Percentiles rank a stretch among this genome's conserved stretches.
phyloP scores from a whole-genome alignment of 257 asterid genomes.

The Nicotiana obtusifolia region DNA sequence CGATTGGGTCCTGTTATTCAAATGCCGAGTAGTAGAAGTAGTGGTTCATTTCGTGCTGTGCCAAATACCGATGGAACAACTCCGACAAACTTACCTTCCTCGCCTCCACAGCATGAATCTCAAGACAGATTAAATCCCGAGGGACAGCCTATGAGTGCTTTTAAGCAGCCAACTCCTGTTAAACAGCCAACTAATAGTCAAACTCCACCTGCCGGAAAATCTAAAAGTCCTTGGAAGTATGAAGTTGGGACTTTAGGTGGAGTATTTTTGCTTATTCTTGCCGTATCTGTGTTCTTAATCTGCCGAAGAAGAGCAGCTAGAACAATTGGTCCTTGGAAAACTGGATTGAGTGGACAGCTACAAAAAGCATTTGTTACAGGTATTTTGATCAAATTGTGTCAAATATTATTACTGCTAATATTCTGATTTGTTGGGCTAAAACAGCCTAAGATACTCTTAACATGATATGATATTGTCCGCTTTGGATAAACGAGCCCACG shows the following conservation, averaged over 20 bases:
- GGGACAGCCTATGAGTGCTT: slow-evolving; percentile 3
- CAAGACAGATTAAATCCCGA: slow-evolving; percentile 12
- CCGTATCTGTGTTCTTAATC: slow-evolving; percentile 27
- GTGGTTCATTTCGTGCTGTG: slow-evolving; percentile 88
- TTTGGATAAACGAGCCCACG: too few relatives aligned
- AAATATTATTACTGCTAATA: background rate
- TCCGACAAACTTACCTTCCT: slow-evolving; percentile 23
- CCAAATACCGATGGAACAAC: slow-evolving; percentile 25
- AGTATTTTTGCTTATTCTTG: slow-evolving; percentile 34
- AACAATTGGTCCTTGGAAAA: slow-evolving; percentile 76
- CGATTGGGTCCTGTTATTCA: slow-evolving; percentile 21
- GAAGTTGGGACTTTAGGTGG: slow-evolving; percentile 36
- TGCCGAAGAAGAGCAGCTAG: slow-evolving; percentile 56
- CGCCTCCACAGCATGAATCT: slow-evolving; percentile 16
- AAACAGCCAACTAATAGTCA: slow-evolving; percentile 13
- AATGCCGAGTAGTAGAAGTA: slow-evolving; percentile 64
- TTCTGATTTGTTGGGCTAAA: background rate
- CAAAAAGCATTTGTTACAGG: slow-evolving; percentile 90
- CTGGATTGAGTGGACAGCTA: slow-evolving; percentile 92
- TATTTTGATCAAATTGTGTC: slow-evolving; percentile 12
- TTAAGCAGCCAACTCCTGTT: background rate
- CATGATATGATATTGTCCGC: too few relatives aligned
- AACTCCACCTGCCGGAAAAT: slow-evolving; percentile 11
- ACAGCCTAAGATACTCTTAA: too few relatives aligned
- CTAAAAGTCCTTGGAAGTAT: slow-evolving; percentile 37